phyloP scores from a whole-genome alignment of 306 rosid genomes.

The Medicago ruthenica region DNA sequence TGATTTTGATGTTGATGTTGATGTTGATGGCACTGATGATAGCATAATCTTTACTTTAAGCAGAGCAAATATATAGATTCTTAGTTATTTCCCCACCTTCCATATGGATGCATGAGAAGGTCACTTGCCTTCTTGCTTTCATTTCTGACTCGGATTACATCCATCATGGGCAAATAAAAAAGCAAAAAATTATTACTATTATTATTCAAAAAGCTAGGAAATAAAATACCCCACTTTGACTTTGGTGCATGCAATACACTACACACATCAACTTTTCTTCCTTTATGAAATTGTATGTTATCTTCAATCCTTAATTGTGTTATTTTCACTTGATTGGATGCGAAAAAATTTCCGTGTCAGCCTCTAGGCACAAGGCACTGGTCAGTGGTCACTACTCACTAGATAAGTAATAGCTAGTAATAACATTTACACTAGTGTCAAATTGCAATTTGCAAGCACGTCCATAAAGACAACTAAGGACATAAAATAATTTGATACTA shows the following conservation, averaged over 20 bases:
- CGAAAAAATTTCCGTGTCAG: background rate
- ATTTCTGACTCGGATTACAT: conserved; percentile 50
- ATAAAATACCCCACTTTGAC: conserved; percentile 53
- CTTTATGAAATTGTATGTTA: background rate
- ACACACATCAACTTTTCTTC: conserved; percentile 44
- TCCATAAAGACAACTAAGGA: background rate
- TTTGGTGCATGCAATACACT: conserved; percentile 24
- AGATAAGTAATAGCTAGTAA: background rate
- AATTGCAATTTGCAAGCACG: background rate
- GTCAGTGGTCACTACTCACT: background rate
- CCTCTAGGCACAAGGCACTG: background rate
- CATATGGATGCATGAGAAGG: conserved; percentile 40
- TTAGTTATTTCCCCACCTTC: conserved; percentile 43
- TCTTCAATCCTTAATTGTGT: conserved; percentile 24
- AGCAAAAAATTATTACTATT: conserved; percentile 21
- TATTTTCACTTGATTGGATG: conserved; percentile 32
- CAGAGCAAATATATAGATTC: conserved; percentile 40
- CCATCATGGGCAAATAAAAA: conserved; percentile 39
- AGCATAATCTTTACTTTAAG: conserved; percentile 42
- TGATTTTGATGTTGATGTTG: conserved; percentile 50
- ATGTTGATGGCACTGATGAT: conserved; percentile 45
- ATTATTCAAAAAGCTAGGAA: conserved; percentile 19
- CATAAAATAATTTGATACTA: background rate
- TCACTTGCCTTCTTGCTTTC: conserved; percentile 34
- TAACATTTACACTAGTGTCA: background rate